Evolutionary conservation across 306 rosid genomes (phyloP), one percentile per base, ranked within the genome.

Genomic region (Casuarina glauca): DNA sequence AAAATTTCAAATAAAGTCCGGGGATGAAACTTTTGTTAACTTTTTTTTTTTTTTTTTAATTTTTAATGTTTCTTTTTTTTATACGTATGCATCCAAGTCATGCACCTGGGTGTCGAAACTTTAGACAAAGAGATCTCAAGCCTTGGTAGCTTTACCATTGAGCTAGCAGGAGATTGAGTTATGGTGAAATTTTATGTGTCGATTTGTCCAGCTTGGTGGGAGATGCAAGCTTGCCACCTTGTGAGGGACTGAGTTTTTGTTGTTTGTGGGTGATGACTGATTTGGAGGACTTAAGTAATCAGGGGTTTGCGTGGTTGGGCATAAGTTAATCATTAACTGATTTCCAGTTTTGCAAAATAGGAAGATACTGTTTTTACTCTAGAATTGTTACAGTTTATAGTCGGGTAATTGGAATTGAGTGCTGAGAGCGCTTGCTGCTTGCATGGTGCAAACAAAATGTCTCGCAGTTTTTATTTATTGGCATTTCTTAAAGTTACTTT

Each of bases 121-220:
- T 26, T 26, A 26, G 32, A 26, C 32, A 26, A 26, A 26, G 32
- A 26, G 32, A 26, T 26, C 32, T 26, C 32, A 26, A 26, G 32
- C 32, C 32, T 26, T 26, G 32, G 32, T 26, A 26, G 32, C 32
- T 26, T 26, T 26, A 26, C 32, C 32, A 26, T 26, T 26, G 32
- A 26, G 32, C 32, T 26, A 26, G 32, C 32, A 26, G 32, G 32
- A 26, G 1, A 26, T 26, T 26, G 32, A 26, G 1, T 48, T 48
- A 9, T 48, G 10, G 60, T 7, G 60, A 54, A 53, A 16, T 54
- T 62, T 43, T 13, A 26, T 36, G 69, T 36, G 43, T 72, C 48
- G 50, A 52, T 68, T 74, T 60, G 49, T 77, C 15, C 51, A 81
- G 58, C 63, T 54, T 73, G 74, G 45, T 72, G 13, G 72, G 5